Evolutionary conservation across 2,329 filamentous ascomycete genomes (phyloP).

Genomic region (Metarhizium robertsii): DNA sequence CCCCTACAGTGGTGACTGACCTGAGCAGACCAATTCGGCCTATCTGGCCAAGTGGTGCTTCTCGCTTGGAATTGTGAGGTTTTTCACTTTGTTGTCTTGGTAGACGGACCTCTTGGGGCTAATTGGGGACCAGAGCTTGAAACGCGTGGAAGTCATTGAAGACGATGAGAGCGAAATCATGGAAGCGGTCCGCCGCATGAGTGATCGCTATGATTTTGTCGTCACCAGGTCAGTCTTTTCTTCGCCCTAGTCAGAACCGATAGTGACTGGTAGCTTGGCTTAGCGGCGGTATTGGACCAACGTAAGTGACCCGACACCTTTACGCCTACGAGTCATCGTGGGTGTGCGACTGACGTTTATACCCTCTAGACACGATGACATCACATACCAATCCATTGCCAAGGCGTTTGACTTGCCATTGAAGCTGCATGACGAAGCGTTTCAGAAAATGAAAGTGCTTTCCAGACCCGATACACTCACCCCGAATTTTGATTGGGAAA

Average conservation of each 20-base stretch:
- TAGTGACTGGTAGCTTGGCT: not conserved
- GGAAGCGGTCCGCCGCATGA: slow-evolving; percentile 82
- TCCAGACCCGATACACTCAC: slow-evolving; percentile 65
- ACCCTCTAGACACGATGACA: slow-evolving; percentile 75
- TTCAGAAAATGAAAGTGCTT: slow-evolving; percentile 73
- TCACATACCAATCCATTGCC: slow-evolving; percentile 90
- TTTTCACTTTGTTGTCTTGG: not conserved
- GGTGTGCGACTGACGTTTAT: slow-evolving; percentile 6
- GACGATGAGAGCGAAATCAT: slow-evolving; percentile 88
- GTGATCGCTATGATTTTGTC: slow-evolving; percentile 81
- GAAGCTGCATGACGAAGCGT: slow-evolving; percentile 66
- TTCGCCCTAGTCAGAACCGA: not conserved
- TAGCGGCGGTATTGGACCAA: slow-evolving; percentile 88
- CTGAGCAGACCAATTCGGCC: slow-evolving; percentile 51
- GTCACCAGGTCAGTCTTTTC: slow-evolving; percentile 56
- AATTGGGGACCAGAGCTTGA: slow-evolving; percentile 47
- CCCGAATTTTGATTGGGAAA: slow-evolving; percentile 75
- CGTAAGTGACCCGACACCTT: slow-evolving; percentile 43
- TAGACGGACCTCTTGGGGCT: not conserved
- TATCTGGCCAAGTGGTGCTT: slow-evolving; percentile 59
- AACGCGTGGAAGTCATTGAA: slow-evolving; percentile 84
- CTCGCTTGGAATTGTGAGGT: slow-evolving; percentile 45
- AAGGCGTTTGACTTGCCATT: slow-evolving; percentile 76
- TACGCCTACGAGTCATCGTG: not conserved
- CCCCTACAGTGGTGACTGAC: not conserved